Conservation (phyloP, 1,284 basidiomycete species). For the Athelia psychrophila region DNA sequence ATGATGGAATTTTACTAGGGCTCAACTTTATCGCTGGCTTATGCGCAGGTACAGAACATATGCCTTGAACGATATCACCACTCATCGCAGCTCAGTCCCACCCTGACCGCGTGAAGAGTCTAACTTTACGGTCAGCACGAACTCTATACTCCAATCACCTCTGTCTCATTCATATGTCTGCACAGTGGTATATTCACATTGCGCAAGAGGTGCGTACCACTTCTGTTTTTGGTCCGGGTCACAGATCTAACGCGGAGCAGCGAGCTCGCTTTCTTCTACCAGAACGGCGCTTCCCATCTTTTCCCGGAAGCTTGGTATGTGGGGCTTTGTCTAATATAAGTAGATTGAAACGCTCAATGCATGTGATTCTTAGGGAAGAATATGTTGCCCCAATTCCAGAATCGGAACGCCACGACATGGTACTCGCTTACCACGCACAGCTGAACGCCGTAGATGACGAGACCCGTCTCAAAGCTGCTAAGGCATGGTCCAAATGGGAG, state of each 20-base stretch:
- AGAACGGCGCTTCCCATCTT: slow-evolving; percentile 75
- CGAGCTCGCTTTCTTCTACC: slow-evolving; percentile 93
- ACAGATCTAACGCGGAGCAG: slow-evolving; percentile 27
- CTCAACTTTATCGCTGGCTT: slow-evolving; percentile 86
- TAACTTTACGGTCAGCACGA: slow-evolving; percentile 71
- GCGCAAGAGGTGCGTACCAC: slow-evolving; percentile 55
- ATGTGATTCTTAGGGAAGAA: slow-evolving; percentile 58
- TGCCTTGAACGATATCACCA: slow-evolving; percentile 3
- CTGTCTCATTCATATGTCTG: background rate
- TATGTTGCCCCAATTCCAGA: slow-evolving; percentile 82
- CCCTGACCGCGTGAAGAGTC: slow-evolving; percentile 75
- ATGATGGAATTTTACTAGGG: slow-evolving; percentile 49
- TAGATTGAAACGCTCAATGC: too few species aligned
- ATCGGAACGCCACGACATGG: slow-evolving; percentile 74
- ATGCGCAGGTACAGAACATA: slow-evolving; percentile 64
- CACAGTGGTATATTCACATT: slow-evolving; percentile 88
- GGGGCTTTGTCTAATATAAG: slow-evolving; percentile 14
- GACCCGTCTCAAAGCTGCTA: slow-evolving; percentile 70
- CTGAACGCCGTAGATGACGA: slow-evolving; percentile 76
- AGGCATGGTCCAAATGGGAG: slow-evolving; percentile 91
- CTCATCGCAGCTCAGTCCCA: slow-evolving; percentile 49
- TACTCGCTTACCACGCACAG: slow-evolving; percentile 82
- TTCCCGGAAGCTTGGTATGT: slow-evolving; percentile 94
- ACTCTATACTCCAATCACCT: background rate
- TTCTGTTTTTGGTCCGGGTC: background rate